Evolutionary conservation across 805 yeast genomes (phyloP).

Genomic region (Candida succiphila): DNA sequence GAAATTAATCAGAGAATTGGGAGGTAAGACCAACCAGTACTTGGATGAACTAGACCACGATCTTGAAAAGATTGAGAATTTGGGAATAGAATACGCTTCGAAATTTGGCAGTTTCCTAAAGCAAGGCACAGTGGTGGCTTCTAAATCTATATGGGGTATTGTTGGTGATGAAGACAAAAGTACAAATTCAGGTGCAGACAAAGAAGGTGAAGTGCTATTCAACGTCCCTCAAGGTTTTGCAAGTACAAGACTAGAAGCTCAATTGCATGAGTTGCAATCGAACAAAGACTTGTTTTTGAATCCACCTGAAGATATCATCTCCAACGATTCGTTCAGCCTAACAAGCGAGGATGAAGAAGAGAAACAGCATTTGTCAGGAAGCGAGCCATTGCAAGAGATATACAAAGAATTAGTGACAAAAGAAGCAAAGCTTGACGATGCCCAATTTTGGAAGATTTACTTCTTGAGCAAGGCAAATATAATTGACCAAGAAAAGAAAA

Average conservation of each 20-base stretch:
- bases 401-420: conserved; percentile 63
- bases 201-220: conserved; percentile 31
- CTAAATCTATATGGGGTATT: conserved; percentile 23
- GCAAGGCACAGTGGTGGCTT: conserved; percentile 8
- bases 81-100: conserved; percentile 50
- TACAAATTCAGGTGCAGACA: conserved; percentile 12
- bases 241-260: conserved; percentile 54
- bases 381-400: conserved; percentile 37
- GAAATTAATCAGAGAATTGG: conserved; percentile 16
- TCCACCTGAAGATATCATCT: conserved; percentile 19
- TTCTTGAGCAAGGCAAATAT: conserved; percentile 44
- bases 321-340: conserved; percentile 30
- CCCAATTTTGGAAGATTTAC: conserved; percentile 69
- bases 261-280: conserved; percentile 43
- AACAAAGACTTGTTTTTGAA: conserved; percentile 34
- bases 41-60: conserved; percentile 67
- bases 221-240: conserved; percentile 31
- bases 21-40: conserved; percentile 44
- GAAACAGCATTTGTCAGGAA: conserved; percentile 32
- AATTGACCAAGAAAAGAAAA: conserved; percentile 49
- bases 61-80: conserved; percentile 62
- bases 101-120: conserved; percentile 48
- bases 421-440: conserved; percentile 32
- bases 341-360: conserved; percentile 37
- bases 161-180: conserved; percentile 4